These are phyloP conservation scores for Eucalyptus pauciflora DNA, from an alignment of 345 rosid genomes.

Conservation along the genomic window DNA sequence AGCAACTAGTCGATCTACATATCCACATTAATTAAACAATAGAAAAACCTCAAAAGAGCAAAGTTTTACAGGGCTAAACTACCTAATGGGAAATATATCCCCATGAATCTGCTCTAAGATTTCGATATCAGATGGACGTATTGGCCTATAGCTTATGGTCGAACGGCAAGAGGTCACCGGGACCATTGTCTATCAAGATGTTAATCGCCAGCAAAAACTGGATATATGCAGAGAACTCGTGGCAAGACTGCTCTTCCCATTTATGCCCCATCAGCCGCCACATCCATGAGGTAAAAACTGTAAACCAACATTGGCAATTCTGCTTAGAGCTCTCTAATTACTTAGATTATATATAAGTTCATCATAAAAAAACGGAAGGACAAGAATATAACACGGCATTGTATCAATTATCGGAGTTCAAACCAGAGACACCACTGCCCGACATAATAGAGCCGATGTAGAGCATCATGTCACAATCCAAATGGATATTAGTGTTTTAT, in stretches of 20 bases:
- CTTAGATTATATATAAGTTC: neutral
- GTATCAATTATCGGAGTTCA: neutral
- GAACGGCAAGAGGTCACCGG: conserved; percentile 33
- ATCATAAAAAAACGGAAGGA: neutral
- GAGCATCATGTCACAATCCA: neutral
- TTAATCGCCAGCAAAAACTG: neutral
- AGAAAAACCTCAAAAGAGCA: neutral
- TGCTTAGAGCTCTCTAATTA: neutral
- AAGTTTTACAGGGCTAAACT: neutral
- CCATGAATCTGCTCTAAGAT: conserved; percentile 65
- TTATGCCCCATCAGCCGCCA: neutral
- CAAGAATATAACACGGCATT: neutral
- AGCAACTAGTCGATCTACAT: neutral
- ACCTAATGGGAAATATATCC: conserved; percentile 85
- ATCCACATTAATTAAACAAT: neutral
- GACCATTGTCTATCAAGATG: conserved; percentile 20
- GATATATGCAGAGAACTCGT: neutral
- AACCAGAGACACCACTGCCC: neutral
- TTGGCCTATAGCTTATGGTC: conserved; percentile 56
- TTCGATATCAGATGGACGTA: conserved; percentile 62
- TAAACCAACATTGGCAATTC: neutral
- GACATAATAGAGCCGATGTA: neutral
- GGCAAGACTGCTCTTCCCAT: neutral
- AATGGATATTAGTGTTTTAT: neutral
- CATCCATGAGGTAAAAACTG: neutral